These are phyloP conservation scores for Brassica incana DNA, from an alignment of 345 rosid species.

Conservation along the genomic window DNA sequence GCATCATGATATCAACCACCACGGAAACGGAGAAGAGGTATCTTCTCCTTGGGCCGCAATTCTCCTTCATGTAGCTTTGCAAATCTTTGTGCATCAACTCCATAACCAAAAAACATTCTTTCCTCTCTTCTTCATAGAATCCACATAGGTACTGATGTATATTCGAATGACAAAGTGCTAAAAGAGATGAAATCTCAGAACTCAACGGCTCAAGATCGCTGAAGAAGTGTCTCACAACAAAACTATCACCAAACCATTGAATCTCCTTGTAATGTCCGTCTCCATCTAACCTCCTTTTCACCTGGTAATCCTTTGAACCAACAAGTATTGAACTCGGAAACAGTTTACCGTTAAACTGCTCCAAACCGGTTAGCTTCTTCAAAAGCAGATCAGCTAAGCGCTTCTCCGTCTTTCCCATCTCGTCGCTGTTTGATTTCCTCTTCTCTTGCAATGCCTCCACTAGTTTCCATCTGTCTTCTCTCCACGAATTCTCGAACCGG, in stretches of 20 bases:
- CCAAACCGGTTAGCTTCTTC: constrained; percentile 55
- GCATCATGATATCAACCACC: constrained; percentile 76
- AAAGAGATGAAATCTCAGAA: constrained; percentile 56
- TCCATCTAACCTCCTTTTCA: constrained; percentile 55
- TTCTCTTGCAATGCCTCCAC: constrained; percentile 61
- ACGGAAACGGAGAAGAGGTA: constrained; percentile 54
- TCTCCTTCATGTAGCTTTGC: constrained; percentile 61
- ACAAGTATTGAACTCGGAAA: constrained; percentile 63
- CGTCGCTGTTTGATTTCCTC: constrained; percentile 42
- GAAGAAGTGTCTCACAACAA: constrained; percentile 59
- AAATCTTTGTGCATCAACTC: constrained; percentile 83
- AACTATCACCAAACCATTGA: constrained; percentile 79
- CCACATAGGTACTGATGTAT: constrained; percentile 70
- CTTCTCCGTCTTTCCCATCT: constrained; percentile 53
- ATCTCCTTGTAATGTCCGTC: constrained; percentile 75
- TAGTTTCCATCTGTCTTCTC: constrained; percentile 82
- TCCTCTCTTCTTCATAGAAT: constrained; percentile 71
- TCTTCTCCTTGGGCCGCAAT: constrained; percentile 58
- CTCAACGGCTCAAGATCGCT: constrained; percentile 54
- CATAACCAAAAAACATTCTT: constrained; percentile 68
- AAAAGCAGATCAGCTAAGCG: constrained; percentile 59
- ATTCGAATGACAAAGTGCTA: constrained; percentile 80
- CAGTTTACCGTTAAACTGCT: constrained; percentile 46
- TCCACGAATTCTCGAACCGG: constrained; percentile 58
- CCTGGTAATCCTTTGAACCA: constrained; percentile 65